Percentiles rank a stretch among this genome's conserved stretches.
phyloP scores from a whole-genome alignment of 208 protist genomes.

The Leishmania guyanensis region DNA sequence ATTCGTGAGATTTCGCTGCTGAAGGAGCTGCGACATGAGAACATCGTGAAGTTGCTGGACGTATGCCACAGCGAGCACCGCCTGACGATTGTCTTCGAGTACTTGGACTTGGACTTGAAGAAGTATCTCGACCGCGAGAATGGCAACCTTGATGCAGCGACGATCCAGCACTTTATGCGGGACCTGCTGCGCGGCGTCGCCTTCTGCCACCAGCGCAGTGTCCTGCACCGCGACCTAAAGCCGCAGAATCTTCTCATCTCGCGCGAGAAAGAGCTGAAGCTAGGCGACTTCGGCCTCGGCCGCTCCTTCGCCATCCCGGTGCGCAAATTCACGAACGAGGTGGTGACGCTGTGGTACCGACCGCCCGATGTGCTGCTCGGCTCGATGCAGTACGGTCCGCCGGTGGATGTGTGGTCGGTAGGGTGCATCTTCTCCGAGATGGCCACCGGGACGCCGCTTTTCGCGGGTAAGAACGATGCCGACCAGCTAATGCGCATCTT shows the following conservation, averaged over 20 bases:
- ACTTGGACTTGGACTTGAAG: conserved; percentile 96
- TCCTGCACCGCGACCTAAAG: conserved; percentile 92
- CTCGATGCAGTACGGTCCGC: conserved; percentile 80
- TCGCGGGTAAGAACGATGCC: conserved; percentile 94
- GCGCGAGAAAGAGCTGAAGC: conserved; percentile 77
- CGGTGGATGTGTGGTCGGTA: conserved; percentile 94
- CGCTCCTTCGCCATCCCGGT: conserved; percentile 88
- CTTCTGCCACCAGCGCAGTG: conserved; percentile 83
- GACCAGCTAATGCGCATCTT: conserved; percentile 98
- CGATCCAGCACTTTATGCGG: conserved; percentile 78
- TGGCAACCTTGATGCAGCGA: conserved; percentile 59
- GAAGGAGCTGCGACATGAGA: conserved; percentile 96
- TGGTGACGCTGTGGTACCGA: conserved; percentile 96
- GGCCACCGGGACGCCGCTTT: conserved; percentile 93
- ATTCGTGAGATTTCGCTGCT: conserved; percentile 96
- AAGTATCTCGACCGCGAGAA: conserved; percentile 93
- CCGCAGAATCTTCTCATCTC: conserved; percentile 91
- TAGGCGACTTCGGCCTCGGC: conserved; percentile 91
- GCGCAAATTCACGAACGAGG: conserved; percentile 85
- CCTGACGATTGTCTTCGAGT: conserved; percentile 98
- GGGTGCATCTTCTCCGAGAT: conserved; percentile 96
- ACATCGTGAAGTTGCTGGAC: conserved; percentile 94
- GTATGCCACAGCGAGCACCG: conserved; percentile 95
- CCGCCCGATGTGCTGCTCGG: conserved; percentile 94
- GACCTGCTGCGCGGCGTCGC: conserved; percentile 73